Percentiles rank a stretch among this genome's conserved stretches.
Conservation (phyloP, 1,284 basidiomycete species). For the Trichosporon sp. region DNA sequence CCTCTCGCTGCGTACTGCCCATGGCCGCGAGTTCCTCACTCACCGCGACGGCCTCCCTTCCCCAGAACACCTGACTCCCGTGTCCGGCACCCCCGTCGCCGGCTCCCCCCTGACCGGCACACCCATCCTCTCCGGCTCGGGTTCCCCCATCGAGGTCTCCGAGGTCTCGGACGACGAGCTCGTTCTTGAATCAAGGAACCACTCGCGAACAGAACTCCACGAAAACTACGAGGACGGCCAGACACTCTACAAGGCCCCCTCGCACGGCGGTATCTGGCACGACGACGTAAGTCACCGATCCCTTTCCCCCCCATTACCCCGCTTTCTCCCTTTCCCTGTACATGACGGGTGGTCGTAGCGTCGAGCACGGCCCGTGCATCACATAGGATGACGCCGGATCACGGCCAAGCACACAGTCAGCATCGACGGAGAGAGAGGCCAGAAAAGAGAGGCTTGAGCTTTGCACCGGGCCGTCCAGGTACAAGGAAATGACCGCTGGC, state of each 20-base stretch:
- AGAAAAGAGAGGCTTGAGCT: neutral
- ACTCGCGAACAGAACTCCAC: slow-evolving; percentile 32
- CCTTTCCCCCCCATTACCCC: too few species aligned
- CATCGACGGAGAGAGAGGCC: neutral
- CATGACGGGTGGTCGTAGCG: neutral
- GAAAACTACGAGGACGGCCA: slow-evolving; percentile 29
- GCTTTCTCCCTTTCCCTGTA: neutral
- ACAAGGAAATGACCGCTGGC: neutral
- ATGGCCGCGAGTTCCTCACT: slow-evolving; percentile 50
- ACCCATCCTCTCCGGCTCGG: slow-evolving; percentile 30
- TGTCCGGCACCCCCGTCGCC: slow-evolving; percentile 40
- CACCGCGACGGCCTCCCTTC: slow-evolving; percentile 53
- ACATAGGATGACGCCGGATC: neutral
- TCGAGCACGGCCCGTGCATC: neutral
- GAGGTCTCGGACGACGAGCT: slow-evolving; percentile 30
- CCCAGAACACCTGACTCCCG: slow-evolving; percentile 52
- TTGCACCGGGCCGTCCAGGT: neutral
- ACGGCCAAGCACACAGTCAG: neutral
- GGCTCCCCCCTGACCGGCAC: slow-evolving; percentile 32
- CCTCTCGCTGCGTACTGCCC: slow-evolving; percentile 50
- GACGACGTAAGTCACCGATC: slow-evolving; percentile 45
- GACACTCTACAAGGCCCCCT: slow-evolving; percentile 43
- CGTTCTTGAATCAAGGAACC: slow-evolving; percentile 28
- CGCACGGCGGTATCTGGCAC: slow-evolving; percentile 51
- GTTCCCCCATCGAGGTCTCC: slow-evolving; percentile 30